These are phyloP conservation scores for Sphaerulina musiva DNA, from an alignment of 2,329 filamentous ascomycete species.

Conservation along the genomic window DNA sequence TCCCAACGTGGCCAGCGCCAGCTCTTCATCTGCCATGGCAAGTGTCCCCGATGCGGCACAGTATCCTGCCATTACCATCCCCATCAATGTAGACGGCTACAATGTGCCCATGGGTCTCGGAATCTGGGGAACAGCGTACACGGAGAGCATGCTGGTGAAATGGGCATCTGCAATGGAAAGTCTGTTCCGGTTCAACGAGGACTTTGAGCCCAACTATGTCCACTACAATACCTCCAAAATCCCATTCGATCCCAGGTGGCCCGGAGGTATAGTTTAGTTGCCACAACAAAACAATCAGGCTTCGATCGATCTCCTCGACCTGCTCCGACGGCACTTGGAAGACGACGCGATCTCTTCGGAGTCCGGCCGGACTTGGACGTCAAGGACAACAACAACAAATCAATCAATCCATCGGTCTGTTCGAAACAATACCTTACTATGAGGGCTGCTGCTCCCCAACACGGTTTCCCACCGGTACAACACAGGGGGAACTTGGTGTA, in stretches of 20 bases:
- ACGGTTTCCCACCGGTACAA: too few relatives aligned
- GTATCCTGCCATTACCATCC: conserved; percentile 65
- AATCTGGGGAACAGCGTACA: conserved; percentile 31
- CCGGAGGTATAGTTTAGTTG: background rate
- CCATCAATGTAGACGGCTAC: conserved; percentile 50
- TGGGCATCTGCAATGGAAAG: conserved; percentile 43
- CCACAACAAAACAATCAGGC: background rate
- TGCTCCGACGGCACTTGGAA: background rate
- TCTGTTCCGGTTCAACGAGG: conserved; percentile 16
- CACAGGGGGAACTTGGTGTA: too few relatives aligned
- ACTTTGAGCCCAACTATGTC: conserved; percentile 3
- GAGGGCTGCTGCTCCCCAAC: too few relatives aligned
- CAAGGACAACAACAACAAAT: background rate
- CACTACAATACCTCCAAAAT: background rate
- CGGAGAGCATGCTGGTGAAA: conserved; percentile 29
- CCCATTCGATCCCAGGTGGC: background rate
- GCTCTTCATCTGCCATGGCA: conserved; percentile 28
- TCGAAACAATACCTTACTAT: too few relatives aligned
- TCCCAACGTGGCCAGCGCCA: conserved; percentile 65
- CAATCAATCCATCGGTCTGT: background rate
- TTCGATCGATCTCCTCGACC: background rate
- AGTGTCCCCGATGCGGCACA: conserved; percentile 7
- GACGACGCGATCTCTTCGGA: too few relatives aligned
- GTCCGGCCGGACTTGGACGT: background rate
- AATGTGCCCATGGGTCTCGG: conserved; percentile 42